phyloP scores from a whole-genome alignment of 1,139 yeast genomes.

The Protomyces lactucae-debilis region DNA sequence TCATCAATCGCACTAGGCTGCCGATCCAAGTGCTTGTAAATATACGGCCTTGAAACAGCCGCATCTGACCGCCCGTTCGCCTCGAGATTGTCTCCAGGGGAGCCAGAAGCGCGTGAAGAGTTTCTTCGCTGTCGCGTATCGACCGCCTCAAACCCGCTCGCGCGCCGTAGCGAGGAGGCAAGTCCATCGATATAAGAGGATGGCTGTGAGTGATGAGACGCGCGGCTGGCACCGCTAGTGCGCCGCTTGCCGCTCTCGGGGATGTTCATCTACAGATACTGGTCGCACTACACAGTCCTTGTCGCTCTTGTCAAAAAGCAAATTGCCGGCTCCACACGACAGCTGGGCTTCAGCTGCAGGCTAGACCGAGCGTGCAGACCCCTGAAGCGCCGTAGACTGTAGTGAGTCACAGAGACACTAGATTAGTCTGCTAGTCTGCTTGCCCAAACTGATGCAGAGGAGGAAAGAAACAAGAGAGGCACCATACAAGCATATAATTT shows the following conservation, averaged over 20 bases:
- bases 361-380: too few relatives aligned
- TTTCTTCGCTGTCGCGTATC: conserved; percentile 5
- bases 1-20: background rate
- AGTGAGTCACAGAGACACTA: too few relatives aligned
- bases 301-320: too few relatives aligned
- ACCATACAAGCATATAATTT: too few relatives aligned
- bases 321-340: too few relatives aligned
- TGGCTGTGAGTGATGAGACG: background rate
- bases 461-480: too few relatives aligned
- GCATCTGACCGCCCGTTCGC: background rate
- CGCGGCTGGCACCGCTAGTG: background rate
- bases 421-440: too few relatives aligned
- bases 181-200: conserved; percentile 16
- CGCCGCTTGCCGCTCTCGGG: background rate
- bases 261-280: background rate
- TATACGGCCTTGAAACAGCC: background rate
- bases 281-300: background rate
- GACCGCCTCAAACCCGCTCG: conserved; percentile 8
- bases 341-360: too few relatives aligned
- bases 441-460: too few relatives aligned
- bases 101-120: background rate
- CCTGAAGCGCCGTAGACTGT: too few relatives aligned
- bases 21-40: background rate
- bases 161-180: conserved; percentile 18
- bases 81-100: background rate